Conservation (phyloP, 2,329 filamentous ascomycete species). For the Fusarium zealandicum region DNA sequence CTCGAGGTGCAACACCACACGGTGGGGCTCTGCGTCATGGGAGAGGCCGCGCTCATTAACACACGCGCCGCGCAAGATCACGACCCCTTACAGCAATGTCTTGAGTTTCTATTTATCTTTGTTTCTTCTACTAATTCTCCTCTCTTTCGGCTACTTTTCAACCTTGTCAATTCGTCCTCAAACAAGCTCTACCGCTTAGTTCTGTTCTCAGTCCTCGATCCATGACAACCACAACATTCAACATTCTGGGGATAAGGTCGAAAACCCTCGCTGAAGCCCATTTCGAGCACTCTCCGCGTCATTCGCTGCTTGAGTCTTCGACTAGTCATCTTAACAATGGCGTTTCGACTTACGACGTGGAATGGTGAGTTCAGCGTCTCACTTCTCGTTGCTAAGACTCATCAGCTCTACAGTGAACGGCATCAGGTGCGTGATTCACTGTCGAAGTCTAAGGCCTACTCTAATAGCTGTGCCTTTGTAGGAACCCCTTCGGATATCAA, state of each 20-base stretch:
- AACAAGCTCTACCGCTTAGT: not conserved
- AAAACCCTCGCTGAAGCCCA: not conserved
- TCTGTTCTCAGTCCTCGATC: not conserved
- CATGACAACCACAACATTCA: constrained; percentile 7
- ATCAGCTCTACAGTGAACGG: constrained; percentile 69
- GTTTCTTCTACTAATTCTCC: fast-evolving
- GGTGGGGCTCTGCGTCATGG: constrained; percentile 26
- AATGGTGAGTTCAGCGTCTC: constrained; percentile 65
- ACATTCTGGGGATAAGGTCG: constrained; percentile 12
- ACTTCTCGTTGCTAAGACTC: not conserved
- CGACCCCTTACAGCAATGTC: not conserved
- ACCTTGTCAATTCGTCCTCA: not conserved
- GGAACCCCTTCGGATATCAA: constrained; percentile 84
- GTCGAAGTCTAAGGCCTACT: not conserved
- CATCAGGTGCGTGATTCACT: constrained; percentile 65
- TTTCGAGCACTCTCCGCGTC: not conserved
- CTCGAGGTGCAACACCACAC: constrained; percentile 19
- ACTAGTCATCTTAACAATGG: constrained; percentile 58
- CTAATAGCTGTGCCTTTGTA: constrained; percentile 42
- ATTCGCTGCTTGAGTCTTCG: not conserved
- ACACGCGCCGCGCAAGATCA: not conserved
- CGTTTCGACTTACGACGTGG: constrained; percentile 84
- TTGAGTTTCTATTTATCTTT: not conserved
- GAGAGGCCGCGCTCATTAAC: constrained; percentile 14
- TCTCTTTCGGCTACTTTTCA: too few relatives aligned